phyloP scores from a whole-genome alignment of 768 basidiomycete species.

The Mycena haematopus region DNA sequence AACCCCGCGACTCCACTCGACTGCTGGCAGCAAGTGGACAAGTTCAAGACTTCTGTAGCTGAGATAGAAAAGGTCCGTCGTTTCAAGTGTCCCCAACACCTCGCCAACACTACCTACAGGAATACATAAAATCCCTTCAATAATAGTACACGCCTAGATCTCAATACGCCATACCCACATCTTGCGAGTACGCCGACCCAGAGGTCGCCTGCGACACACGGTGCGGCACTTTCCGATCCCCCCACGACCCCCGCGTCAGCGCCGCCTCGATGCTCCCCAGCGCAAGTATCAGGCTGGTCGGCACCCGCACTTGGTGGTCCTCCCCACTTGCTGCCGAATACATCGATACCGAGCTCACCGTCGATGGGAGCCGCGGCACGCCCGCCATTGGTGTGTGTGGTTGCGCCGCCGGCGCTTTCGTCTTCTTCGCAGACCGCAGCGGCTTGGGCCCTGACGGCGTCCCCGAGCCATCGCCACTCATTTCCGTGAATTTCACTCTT shows the following conservation, averaged over 20 bases:
- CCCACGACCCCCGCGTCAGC: constrained; percentile 21
- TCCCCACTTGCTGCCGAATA: constrained; percentile 49
- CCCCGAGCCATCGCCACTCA: constrained; percentile 10
- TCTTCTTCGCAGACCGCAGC: constrained; percentile 10
- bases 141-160: constrained; percentile 32
- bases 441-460: constrained; percentile 16
- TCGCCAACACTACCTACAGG: constrained; percentile 44
- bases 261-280: constrained; percentile 27
- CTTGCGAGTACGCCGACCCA: constrained; percentile 29
- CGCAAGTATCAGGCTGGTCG: constrained; percentile 33
- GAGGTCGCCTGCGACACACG: constrained; percentile 27
- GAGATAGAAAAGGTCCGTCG: constrained; percentile 68
- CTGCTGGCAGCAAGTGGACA: constrained; percentile 75
- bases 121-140: constrained; percentile 67
- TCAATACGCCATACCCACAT: constrained; percentile 18
- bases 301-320: constrained; percentile 38
- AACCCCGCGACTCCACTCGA: constrained; percentile 62
- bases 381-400: background rate
- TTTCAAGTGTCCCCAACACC: background rate
- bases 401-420: background rate
- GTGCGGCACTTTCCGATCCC: constrained; percentile 8
- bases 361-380: constrained; percentile 35
- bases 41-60: constrained; percentile 73
- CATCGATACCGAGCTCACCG: constrained; percentile 41
- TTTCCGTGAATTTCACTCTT: constrained; percentile 49